Evolutionary conservation across 2,329 filamentous ascomycete genomes (phyloP), one percentile per base, ranked within the genome.

Genomic region (Chalaropsis ovoidea): DNA sequence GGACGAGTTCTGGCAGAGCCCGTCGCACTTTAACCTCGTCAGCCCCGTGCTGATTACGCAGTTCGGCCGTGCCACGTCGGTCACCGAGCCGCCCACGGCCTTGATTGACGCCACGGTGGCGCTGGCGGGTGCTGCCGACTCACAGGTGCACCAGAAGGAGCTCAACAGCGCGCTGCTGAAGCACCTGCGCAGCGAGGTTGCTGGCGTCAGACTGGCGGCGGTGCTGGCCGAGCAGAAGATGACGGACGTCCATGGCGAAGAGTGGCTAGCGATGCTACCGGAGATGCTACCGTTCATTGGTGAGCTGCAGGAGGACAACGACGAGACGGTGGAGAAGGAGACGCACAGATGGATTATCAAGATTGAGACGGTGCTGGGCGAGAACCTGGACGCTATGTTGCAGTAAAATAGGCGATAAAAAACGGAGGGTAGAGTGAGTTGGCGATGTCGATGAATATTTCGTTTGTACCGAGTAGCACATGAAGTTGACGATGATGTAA

Each of bases 271-370:
- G 1, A 82, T 95, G 78, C 75, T 97, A 73, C 90, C 93, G 0
- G 94, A 99, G 81, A 97, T 96, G 88, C 77, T 99, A 74, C 93
- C 95, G 22, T 90, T 93, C 69, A 96, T 99, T 71, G 95, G 90
- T 72, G 94, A 99, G 78, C 75, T 96, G 72, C 88, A 96, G 77
- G 94, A 99, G 73, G 94, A 99, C 74, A 94, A 97, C 70, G 92
- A 97, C 72, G 94, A 97, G 77, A 81, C 82, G 35, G 93, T 99
- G 27, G 94, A 99, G 78, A 80, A 85, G 72, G 92, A 96, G 78
- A 93, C 91, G 45, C 83, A 92, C 73, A 81, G 85, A 71, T 96
- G 94, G 93, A 94, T 97, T 71, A 83, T 87, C 73, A 86, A 86
- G 76, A 95, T 99, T 73, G 93, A 97, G 76, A 86, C 83, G 60